These are phyloP conservation scores for Cucumis cinereus DNA, from an alignment of 306 rosid species.

Conservation along the genomic window DNA sequence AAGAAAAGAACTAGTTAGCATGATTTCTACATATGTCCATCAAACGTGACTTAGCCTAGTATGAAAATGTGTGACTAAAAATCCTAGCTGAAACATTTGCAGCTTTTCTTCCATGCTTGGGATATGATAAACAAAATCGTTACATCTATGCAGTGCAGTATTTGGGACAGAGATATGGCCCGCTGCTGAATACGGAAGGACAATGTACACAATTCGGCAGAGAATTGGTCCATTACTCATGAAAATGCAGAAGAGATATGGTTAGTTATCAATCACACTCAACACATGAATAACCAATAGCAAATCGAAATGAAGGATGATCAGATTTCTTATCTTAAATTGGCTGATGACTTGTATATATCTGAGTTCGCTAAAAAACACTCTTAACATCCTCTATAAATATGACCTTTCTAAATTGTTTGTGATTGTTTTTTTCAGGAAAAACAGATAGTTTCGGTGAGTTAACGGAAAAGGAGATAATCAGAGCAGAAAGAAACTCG, in stretches of 20 bases:
- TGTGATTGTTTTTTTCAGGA: constrained; percentile 35
- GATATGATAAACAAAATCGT: constrained; percentile 22
- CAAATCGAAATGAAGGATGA: background rate
- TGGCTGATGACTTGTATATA: background rate
- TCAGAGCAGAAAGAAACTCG: constrained; percentile 91
- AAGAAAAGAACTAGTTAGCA: background rate
- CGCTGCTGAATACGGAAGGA: constrained; percentile 96
- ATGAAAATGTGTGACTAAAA: background rate
- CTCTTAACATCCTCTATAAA: background rate
- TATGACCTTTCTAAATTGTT: background rate
- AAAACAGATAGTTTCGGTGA: constrained; percentile 40
- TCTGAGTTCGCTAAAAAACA: background rate
- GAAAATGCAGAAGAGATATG: constrained; percentile 82
- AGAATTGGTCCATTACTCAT: constrained; percentile 81
- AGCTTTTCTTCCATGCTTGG: constrained; percentile 10
- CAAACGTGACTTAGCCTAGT: background rate
- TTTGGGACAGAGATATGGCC: constrained; percentile 98
- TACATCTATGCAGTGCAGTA: constrained; percentile 70
- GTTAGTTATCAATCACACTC: constrained; percentile 33
- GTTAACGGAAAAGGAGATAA: constrained; percentile 77
- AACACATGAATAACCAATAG: background rate
- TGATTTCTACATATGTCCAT: background rate
- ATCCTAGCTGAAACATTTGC: background rate
- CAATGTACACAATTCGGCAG: constrained; percentile 95
- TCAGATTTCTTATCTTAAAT: background rate